These are phyloP conservation scores for Taphrina wiesneri DNA, from an alignment of 1,139 yeast species.

Conservation along the genomic window DNA sequence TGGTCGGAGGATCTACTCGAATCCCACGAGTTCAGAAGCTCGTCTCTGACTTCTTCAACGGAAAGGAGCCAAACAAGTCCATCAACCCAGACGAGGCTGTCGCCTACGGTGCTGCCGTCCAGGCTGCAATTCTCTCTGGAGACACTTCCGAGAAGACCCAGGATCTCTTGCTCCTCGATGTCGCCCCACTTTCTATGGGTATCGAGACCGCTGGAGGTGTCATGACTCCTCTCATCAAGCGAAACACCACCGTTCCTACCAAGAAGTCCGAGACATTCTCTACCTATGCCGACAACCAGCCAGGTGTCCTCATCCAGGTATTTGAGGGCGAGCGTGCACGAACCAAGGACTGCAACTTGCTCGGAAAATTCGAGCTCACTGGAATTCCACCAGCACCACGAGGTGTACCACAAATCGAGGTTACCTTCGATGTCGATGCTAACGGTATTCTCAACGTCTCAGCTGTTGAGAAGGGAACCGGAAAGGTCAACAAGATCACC, in stretches of 20 bases:
- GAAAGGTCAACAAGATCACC: conserved; percentile 77
- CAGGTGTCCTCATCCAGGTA: conserved; percentile 89
- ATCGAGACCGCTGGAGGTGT: conserved; percentile 96
- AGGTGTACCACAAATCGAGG: conserved; percentile 95
- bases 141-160: conserved; percentile 78
- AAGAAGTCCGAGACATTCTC: conserved; percentile 90
- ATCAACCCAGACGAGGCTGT: conserved; percentile 99
- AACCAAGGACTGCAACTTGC: conserved; percentile 89
- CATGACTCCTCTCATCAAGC: conserved; percentile 85
- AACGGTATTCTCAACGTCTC: conserved; percentile 92
- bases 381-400: conserved; percentile 96
- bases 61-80: conserved; percentile 93
- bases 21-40: conserved; percentile 98
- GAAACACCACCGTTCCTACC: conserved; percentile 92
- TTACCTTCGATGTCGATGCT: conserved; percentile 87
- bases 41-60: conserved; percentile 96
- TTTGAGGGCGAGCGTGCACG: conserved; percentile 93
- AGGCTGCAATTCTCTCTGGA: conserved; percentile 90
- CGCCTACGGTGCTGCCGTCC: conserved; percentile 96
- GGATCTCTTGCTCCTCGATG: conserved; percentile 83
- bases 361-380: conserved; percentile 87
- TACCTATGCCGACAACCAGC: conserved; percentile 90
- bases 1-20: conserved; percentile 99
- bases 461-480: conserved; percentile 89
- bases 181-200: conserved; percentile 85